These are phyloP conservation scores for Edaphochlamys debaryana DNA, from an alignment of 139 green algal genomes.

Conservation along the genomic window DNA sequence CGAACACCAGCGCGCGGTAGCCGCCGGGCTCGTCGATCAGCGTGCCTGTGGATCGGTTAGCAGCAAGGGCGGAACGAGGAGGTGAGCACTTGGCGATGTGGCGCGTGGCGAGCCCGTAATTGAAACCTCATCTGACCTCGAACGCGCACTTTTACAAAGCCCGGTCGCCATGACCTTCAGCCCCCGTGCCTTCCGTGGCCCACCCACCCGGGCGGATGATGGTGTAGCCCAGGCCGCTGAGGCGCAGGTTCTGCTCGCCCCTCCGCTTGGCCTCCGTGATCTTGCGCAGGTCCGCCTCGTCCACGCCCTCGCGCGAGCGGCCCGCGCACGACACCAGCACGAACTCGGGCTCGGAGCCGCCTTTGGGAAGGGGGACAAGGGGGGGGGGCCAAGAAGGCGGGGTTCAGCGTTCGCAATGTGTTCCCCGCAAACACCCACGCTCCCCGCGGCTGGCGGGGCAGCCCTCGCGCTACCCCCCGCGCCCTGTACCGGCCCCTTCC, in stretches of 20 bases:
- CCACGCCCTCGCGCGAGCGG: conserved; percentile 38
- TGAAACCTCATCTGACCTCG: no score
- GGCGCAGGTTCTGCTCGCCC: conserved; percentile 86
- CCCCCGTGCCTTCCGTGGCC: no score
- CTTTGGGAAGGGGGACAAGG: conserved; percentile 25
- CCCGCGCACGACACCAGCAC: conserved; percentile 91
- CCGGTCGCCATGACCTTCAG: no score
- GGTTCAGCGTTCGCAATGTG: no score
- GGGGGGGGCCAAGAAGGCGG: neutral
- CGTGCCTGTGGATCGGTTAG: conserved; percentile 26
- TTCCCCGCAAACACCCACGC: no score
- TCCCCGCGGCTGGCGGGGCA: no score
- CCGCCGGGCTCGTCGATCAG: conserved; percentile 94
- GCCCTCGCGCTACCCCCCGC: neutral
- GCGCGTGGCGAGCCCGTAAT: no score
- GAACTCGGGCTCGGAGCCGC: conserved; percentile 90
- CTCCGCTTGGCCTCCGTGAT: conserved; percentile 76
- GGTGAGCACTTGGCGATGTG: no score
- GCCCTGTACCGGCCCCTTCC: no score
- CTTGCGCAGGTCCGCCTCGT: conserved; percentile 54
- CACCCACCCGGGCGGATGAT: conserved; percentile 87
- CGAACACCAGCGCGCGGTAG: conserved; percentile 97
- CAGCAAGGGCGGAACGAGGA: neutral
- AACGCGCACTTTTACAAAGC: no score
- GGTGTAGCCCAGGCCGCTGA: conserved; percentile 93